phyloP scores from a whole-genome alignment of 2,329 filamentous ascomycete genomes.

The Lasiodiplodia citricola region DNA sequence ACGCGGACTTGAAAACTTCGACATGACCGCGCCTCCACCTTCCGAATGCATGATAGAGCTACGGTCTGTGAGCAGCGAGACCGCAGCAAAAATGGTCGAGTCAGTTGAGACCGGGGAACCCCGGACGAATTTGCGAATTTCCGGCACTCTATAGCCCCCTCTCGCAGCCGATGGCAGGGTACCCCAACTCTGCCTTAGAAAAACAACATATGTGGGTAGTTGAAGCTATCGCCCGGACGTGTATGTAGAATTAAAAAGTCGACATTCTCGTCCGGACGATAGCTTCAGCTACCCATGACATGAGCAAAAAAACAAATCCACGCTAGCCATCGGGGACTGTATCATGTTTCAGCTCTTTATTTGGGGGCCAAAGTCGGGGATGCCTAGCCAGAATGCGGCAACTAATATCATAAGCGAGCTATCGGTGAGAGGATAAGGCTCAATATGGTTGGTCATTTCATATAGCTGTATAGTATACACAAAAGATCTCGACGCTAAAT shows the following conservation, averaged over 20 bases:
- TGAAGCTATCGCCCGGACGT: too few species aligned
- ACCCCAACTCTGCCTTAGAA: too few species aligned
- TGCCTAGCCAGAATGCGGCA: not conserved
- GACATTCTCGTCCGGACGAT: too few species aligned
- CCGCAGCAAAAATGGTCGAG: not conserved
- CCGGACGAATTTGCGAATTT: not conserved
- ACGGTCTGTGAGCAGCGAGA: not conserved
- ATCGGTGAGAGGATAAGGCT: not conserved
- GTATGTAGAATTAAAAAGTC: too few species aligned
- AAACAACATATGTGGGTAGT: too few species aligned
- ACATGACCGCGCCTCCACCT: not conserved
- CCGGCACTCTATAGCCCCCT: not conserved
- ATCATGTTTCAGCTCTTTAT: not conserved
- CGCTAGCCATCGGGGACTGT: too few species aligned
- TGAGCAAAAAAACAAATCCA: too few species aligned
- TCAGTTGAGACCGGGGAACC: not conserved
- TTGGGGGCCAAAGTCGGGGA: not conserved
- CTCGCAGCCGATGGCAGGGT: too few species aligned
- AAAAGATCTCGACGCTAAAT: not conserved
- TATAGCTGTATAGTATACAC: constrained; percentile 2
- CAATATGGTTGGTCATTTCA: not conserved
- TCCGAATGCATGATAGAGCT: not conserved
- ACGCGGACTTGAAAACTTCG: not conserved
- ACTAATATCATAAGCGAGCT: not conserved
- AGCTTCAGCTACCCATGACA: too few species aligned